These are phyloP conservation scores for Rutidosis leptorrhynchoides DNA, from an alignment of 129 eudicot species.

Conservation along the genomic window DNA sequence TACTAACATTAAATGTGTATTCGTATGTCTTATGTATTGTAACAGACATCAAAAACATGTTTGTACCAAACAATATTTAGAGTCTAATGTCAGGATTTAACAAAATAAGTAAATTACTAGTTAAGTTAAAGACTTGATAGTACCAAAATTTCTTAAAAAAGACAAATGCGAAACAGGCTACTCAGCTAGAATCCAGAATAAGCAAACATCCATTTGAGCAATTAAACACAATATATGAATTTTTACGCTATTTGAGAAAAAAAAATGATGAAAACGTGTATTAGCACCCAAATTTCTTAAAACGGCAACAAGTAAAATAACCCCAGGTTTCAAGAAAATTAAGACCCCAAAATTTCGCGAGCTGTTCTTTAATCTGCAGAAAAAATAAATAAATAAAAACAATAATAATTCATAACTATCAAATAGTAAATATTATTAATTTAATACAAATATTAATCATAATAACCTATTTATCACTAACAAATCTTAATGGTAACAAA, in stretches of 20 bases:
- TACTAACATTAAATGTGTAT: too few relatives aligned
- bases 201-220: not conserved
- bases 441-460: too few relatives aligned
- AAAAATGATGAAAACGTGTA: too few relatives aligned
- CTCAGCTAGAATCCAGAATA: not conserved
- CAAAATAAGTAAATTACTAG: not conserved
- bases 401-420: not conserved
- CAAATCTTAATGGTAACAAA: not conserved
- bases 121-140: not conserved
- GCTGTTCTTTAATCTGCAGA: not conserved
- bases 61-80: not conserved
- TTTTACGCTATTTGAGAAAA: not conserved
- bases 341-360: slow-evolving; percentile 1
- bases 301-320: not conserved
- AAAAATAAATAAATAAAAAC: not conserved
- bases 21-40: too few relatives aligned
- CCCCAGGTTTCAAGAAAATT: not conserved
- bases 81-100: slow-evolving; percentile 12
- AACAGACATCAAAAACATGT: slow-evolving; percentile 4
- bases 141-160: not conserved
- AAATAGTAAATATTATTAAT: too few relatives aligned
- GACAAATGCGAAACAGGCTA: not conserved
- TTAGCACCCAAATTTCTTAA: not conserved
- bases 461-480: not conserved
- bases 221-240: not conserved